These are phyloP conservation scores for Aspergillus quadrilineatus DNA, from an alignment of 2,329 filamentous ascomycete species.

Conservation along the genomic window DNA sequence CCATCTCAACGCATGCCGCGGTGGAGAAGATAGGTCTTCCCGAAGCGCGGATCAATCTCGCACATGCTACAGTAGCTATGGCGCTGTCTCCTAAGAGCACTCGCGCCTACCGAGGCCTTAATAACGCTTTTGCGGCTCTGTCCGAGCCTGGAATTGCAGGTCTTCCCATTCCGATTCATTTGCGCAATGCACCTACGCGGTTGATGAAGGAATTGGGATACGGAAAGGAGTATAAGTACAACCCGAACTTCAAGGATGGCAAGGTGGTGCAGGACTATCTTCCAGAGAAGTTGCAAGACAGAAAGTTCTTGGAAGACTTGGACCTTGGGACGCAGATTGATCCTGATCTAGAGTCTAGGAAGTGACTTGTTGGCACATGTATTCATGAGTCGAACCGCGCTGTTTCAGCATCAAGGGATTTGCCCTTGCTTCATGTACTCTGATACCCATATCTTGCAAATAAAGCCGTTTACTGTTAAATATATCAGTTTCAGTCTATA, in stretches of 20 bases:
- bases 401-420: not conserved
- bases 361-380: conserved; percentile 9
- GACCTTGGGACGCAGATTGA: conserved; percentile 81
- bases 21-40: conserved; percentile 93
- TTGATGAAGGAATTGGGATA: conserved; percentile 93
- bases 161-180: conserved; percentile 78
- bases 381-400: not conserved
- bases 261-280: conserved; percentile 84
- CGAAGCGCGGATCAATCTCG: conserved; percentile 88
- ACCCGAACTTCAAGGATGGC: conserved; percentile 82
- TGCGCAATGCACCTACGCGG: conserved; percentile 87
- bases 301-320: conserved; percentile 72
- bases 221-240: conserved; percentile 93
- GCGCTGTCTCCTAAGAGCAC: conserved; percentile 82
- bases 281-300: conserved; percentile 70
- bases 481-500: not conserved
- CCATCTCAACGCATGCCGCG: conserved; percentile 81
- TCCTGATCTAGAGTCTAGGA: conserved; percentile 53
- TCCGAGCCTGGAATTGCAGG: conserved; percentile 79
- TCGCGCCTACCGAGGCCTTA: conserved; percentile 76
- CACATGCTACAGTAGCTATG: conserved; percentile 80
- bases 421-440: not conserved
- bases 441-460: not conserved
- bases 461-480: not conserved
- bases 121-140: conserved; percentile 75